phyloP scores from a whole-genome alignment of 2,329 filamentous ascomycete genomes.

The Coniella lustricola region DNA sequence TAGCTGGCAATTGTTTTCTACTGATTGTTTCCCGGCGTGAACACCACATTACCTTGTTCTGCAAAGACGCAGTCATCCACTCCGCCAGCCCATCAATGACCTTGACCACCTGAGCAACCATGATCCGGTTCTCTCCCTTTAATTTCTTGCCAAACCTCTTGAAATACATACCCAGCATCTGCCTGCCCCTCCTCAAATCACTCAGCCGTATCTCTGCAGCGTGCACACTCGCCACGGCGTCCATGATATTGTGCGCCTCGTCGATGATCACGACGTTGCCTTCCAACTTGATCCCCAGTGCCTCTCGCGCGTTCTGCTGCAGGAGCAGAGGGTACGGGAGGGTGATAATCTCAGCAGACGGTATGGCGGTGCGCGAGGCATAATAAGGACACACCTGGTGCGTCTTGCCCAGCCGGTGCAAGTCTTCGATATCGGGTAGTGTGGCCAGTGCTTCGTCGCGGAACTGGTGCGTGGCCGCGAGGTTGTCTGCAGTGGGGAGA shows the following conservation, averaged over 20 bases:
- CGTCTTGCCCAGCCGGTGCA: conserved; percentile 68
- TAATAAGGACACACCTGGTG: conserved; percentile 91
- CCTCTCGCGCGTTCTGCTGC: conserved; percentile 80
- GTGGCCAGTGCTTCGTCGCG: conserved; percentile 77
- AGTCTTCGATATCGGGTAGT: conserved; percentile 88
- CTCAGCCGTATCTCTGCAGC: conserved; percentile 67
- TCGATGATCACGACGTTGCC: conserved; percentile 91
- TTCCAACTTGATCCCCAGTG: conserved; percentile 77
- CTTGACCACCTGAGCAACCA: conserved; percentile 79
- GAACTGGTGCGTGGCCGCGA: conserved; percentile 68
- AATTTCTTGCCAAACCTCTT: conserved; percentile 81
- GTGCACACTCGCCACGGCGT: conserved; percentile 82
- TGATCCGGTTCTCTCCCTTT: conserved; percentile 85
- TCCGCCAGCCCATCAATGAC: conserved; percentile 71
- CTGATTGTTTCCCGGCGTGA: no score
- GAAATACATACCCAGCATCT: conserved; percentile 74
- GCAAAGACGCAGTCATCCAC: conserved; percentile 54
- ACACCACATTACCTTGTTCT: conserved; percentile 46
- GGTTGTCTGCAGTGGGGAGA: conserved; percentile 70
- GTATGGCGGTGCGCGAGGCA: conserved; percentile 79
- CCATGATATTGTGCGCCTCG: conserved; percentile 96
- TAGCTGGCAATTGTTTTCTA: no score
- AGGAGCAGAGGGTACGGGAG: conserved; percentile 86
- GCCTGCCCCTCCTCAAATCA: conserved; percentile 66
- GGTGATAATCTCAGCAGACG: conserved; percentile 80